Evolutionary conservation across 2,329 filamentous ascomycete genomes (phyloP), one percentile per base, ranked within the genome.

Genomic region (Fusarium sp.): DNA sequence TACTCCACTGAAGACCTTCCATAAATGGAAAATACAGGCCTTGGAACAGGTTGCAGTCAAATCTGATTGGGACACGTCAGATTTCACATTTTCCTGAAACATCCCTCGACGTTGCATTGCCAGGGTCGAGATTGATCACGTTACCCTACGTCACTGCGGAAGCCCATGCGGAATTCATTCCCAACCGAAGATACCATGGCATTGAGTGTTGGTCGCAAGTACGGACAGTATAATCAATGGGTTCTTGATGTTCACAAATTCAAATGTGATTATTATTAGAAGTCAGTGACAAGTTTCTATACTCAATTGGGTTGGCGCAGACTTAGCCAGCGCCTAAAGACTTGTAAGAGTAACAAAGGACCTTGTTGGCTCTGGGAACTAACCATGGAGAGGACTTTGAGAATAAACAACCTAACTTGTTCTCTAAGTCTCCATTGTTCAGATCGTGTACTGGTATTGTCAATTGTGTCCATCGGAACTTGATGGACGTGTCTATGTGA

Each of bases 101-200:
- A 11, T 54, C 56, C 39, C 35, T 45, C 18, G 14, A 31, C 16
- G 61, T 52, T 61, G 18, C 56, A 54, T 52, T 52, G 18, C 41
- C 11, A 63, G 25, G 61, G 38, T 63, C 29, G 0, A 23, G 12
- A 42, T 5, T 19, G 31, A 51, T 48, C 23, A 37, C 25, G 33
- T 51, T 59, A 60, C 60, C 45, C 57, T 60, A 60, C 57, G 57
- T 52, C 57, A 60, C 45, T 41, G 27, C 9, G 37, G 33, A 49
- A 38, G 31, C 15, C 25, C n/a, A 16, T 31, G 31, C 23, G 56
- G 37, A 25, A 52, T 33, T n/a, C 27, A 41, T 49, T 25, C 33
- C 23, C 39, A 29, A 21, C 31, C 6, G 7, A 0, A 25, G 16
- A 27, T 57, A 11, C 15, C 10, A 35, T 10, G 16, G 16, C 19